These are phyloP conservation scores for Kuraishia borneana DNA, from an alignment of 805 yeast genomes.

Conservation along the genomic window DNA sequence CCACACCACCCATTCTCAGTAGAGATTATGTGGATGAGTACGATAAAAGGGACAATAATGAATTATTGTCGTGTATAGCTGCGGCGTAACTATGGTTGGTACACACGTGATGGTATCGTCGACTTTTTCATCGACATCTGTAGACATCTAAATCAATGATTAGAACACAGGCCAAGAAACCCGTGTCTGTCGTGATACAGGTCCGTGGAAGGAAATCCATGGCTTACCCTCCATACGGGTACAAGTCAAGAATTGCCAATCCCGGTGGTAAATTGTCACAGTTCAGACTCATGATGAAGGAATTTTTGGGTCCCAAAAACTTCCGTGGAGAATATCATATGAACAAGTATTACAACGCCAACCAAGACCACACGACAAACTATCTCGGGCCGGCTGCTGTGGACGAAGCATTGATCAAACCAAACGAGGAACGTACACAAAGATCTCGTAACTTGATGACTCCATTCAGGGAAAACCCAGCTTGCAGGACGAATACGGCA, in stretches of 20 bases:
- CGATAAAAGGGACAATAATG: background rate
- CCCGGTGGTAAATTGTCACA: slow-evolving; percentile 33
- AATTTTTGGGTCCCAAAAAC: slow-evolving; percentile 76
- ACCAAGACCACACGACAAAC: slow-evolving; percentile 59
- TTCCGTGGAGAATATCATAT: slow-evolving; percentile 70
- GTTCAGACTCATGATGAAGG: slow-evolving; percentile 52
- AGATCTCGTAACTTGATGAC: slow-evolving; percentile 17
- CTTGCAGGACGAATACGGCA: slow-evolving; percentile 55
- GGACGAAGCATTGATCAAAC: slow-evolving; percentile 20
- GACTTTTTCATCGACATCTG: background rate
- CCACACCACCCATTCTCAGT: too few relatives aligned
- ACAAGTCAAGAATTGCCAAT: slow-evolving; percentile 27
- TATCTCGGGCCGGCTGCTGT: slow-evolving; percentile 52
- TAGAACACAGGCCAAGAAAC: slow-evolving; percentile 15
- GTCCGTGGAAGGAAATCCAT: slow-evolving; percentile 38
- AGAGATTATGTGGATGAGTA: background rate
- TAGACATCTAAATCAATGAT: too few relatives aligned
- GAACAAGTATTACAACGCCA: slow-evolving; percentile 65
- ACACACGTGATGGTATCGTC: background rate
- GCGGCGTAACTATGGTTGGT: too few relatives aligned
- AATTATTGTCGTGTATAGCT: too few relatives aligned
- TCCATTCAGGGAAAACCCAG: slow-evolving; percentile 75
- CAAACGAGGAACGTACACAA: slow-evolving; percentile 5
- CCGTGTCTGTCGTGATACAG: slow-evolving; percentile 17
- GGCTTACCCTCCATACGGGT: slow-evolving; percentile 44